Evolutionary conservation across 768 basidiomycete genomes (phyloP).

Genomic region (Mycena galericulata): DNA sequence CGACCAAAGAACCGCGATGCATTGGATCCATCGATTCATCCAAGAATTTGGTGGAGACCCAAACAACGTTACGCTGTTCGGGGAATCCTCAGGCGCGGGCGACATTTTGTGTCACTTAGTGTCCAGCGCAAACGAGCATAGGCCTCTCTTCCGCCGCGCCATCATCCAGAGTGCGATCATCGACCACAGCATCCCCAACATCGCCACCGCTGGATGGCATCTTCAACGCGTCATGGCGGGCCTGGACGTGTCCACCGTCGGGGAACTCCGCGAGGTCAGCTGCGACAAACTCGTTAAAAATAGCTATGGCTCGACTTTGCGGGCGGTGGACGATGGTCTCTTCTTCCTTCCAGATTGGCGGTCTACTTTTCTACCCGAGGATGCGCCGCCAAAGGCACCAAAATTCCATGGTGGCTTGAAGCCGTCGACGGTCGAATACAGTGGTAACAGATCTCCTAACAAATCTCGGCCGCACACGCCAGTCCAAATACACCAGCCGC

Average conservation of each 20-base stretch:
- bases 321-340: conserved; percentile 75
- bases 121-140: conserved; percentile 68
- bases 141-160: conserved; percentile 77
- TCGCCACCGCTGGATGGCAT: conserved; percentile 72
- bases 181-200: conserved; percentile 71
- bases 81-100: conserved; percentile 63
- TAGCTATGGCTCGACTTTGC: conserved; percentile 57
- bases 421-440: neutral
- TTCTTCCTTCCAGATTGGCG: conserved; percentile 77
- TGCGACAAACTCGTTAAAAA: conserved; percentile 64
- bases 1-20: conserved; percentile 72
- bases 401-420: conserved; percentile 22
- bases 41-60: conserved; percentile 77
- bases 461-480: no score
- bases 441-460: no score
- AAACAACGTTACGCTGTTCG: conserved; percentile 65
- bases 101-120: conserved; percentile 74
- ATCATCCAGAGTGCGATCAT: conserved; percentile 81
- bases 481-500: conserved; percentile 63
- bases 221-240: conserved; percentile 72
- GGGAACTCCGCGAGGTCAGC: conserved; percentile 71
- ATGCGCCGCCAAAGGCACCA: conserved; percentile 32
- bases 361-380: conserved; percentile 54
- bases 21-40: conserved; percentile 74
- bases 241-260: conserved; percentile 65